Base-by-base conservation (phyloP, 1,139 yeast species). In the Yamadazyma triangularis region DNA sequence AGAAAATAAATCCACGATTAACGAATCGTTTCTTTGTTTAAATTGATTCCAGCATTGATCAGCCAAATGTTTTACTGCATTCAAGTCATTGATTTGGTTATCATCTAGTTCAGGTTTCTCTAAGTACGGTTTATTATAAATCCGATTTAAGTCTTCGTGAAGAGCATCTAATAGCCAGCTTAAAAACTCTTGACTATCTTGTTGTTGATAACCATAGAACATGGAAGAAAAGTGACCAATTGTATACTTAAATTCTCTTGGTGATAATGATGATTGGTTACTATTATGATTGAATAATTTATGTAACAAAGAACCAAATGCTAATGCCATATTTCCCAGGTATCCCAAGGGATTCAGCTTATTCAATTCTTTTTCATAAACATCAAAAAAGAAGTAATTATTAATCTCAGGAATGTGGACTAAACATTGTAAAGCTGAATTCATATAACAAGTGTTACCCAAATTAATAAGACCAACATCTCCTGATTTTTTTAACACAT, bases 361-460 rank as follows among this genome's bases (percentile, higher is more conserved):
- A 48, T 91, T 91, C 29, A 91, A 59, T 47, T 91, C 97, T 5
- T 60, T 57, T 41, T 70, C 66, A 50, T 67, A 84, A n/a, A 74
- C 64, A 32, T 75, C 72, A 48, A 73, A 76, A 28, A 73, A 55
- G 48, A 91, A 91, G 53, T 87, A 91, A 28, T 77, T 70, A 12
- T 81, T 76, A 25, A 91, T 59, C 52, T 88, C 96, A 1, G 95
- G 95, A 9, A 89, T 72, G 50, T 91, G 98, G 1, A 79, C 71
- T 30, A 91, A 60, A 50, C 97, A 91, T 53, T 91, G 98, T 33
- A 91, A 62, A 0, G 97, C 96, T 11, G 96, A 86, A 56, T 91
- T 91, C 97, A 91, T 91, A 53, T 88, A 91, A 53, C 98, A 91
- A 0, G 96, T 84, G 51, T 91, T 91, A 5, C 98, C 98, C 41